Conservation (phyloP, 257 asterid genomes). For the Primulina huaijiensis region DNA sequence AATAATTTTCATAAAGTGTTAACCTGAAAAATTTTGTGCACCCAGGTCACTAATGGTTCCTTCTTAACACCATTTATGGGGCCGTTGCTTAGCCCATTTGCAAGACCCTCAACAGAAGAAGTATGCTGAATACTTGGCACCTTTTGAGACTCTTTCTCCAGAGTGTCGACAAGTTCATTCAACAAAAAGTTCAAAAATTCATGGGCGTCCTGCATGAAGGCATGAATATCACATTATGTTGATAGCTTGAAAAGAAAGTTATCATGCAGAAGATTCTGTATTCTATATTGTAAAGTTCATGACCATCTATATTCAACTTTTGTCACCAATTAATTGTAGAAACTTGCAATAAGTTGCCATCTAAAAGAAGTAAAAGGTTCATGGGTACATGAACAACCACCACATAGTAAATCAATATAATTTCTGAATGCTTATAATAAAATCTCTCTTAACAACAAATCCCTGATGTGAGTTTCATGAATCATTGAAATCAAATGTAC, state of each 20-base stretch:
- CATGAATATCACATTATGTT: constrained; percentile 9
- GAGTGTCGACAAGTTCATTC: constrained; percentile 77
- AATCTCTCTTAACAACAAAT: constrained; percentile 2
- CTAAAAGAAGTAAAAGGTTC: constrained; percentile 2
- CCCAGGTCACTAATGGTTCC: constrained; percentile 78
- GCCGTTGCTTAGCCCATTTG: constrained; percentile 50
- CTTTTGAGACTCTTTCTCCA: constrained; percentile 76
- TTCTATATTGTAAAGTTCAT: background rate
- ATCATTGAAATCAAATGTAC: constrained; percentile 1
- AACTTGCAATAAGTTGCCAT: constrained; percentile 2
- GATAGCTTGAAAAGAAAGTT: constrained; percentile 14
- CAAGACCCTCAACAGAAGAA: constrained; percentile 35
- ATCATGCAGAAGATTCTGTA: background rate
- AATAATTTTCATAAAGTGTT: background rate
- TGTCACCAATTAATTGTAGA: background rate
- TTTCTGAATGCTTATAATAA: constrained; percentile 1
- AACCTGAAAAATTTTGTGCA: constrained; percentile 90
- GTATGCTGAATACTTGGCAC: constrained; percentile 33
- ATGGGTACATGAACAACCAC: constrained; percentile 1
- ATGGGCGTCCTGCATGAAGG: constrained; percentile 73
- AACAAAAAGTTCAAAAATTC: constrained; percentile 83
- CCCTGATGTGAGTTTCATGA: constrained; percentile 10
- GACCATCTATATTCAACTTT: constrained; percentile 15
- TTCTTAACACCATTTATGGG: constrained; percentile 49
- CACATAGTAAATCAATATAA: constrained; percentile 8